phyloP scores from a whole-genome alignment of 2,329 filamentous ascomycete genomes.

The Trichoderma koningii region DNA sequence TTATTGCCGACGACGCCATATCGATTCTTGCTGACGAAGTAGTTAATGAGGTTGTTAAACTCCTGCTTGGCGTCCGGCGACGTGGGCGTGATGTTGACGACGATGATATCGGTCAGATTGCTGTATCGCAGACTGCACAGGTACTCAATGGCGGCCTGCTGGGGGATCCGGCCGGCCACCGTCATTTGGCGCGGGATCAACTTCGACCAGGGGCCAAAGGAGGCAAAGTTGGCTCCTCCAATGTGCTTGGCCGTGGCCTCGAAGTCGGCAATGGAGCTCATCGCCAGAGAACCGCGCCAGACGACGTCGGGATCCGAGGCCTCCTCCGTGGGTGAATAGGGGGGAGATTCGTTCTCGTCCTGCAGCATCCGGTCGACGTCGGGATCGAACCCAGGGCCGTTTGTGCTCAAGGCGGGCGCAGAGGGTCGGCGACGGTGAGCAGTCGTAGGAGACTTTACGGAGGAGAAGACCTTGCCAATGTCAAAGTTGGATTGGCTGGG shows the following conservation, averaged over 20 bases:
- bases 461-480: slow-evolving; percentile 82
- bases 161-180: slow-evolving; percentile 78
- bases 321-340: slow-evolving; percentile 79
- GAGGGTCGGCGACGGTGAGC: slow-evolving; percentile 52
- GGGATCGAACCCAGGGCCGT: slow-evolving; percentile 71
- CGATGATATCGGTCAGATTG: slow-evolving; percentile 77
- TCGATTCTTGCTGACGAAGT: slow-evolving; percentile 78
- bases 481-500: slow-evolving; percentile 68
- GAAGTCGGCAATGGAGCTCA: slow-evolving; percentile 77
- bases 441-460: slow-evolving; percentile 72
- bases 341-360: slow-evolving; percentile 76
- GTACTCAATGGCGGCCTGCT: slow-evolving; percentile 84
- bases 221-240: slow-evolving; percentile 75
- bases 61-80: slow-evolving; percentile 60
- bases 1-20: slow-evolving; percentile 88
- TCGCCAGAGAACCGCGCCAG: slow-evolving; percentile 75
- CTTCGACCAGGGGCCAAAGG: slow-evolving; percentile 68
- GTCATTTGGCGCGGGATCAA: slow-evolving; percentile 71
- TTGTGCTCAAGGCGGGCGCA: slow-evolving; percentile 47
- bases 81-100: slow-evolving; percentile 70
- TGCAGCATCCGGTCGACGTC: slow-evolving; percentile 89
- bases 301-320: slow-evolving; percentile 67
- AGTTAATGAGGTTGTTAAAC: slow-evolving; percentile 80
- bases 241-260: slow-evolving; percentile 77
- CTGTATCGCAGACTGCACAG: slow-evolving; percentile 84